Evolutionary conservation across 306 rosid genomes (phyloP).

Genomic region (Spatholobus suberectus): DNA sequence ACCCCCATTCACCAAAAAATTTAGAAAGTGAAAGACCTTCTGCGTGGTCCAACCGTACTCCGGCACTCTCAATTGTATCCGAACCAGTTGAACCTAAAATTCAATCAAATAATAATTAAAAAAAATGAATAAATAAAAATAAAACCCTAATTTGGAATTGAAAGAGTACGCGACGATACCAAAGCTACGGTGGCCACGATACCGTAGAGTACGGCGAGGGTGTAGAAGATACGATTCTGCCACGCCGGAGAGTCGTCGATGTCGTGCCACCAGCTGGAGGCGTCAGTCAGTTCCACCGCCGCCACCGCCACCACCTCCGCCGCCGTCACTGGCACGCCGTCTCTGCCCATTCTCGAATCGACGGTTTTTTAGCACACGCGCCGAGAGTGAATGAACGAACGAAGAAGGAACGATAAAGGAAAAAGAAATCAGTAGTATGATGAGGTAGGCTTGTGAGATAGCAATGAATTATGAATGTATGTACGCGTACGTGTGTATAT

Average conservation of each 20-base stretch:
- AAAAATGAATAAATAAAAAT: background rate
- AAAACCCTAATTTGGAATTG: constrained; percentile 38
- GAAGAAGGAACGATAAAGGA: background rate
- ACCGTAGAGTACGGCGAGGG: constrained; percentile 77
- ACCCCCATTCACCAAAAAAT: constrained; percentile 95
- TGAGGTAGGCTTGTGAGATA: background rate
- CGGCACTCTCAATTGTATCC: constrained; percentile 97
- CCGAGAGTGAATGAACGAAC: background rate
- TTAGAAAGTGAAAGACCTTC: constrained; percentile 98
- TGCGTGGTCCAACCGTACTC: constrained; percentile 99
- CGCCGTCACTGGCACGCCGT: constrained; percentile 41
- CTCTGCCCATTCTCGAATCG: constrained; percentile 45
- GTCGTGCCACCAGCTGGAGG: constrained; percentile 79
- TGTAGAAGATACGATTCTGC: constrained; percentile 80
- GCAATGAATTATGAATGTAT: background rate
- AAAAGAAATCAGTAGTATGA: background rate
- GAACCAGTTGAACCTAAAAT: constrained; percentile 79
- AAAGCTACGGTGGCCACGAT: constrained; percentile 79
- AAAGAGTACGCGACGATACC: constrained; percentile 44
- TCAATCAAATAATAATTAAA: background rate
- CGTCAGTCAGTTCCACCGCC: constrained; percentile 57
- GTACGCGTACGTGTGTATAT: too few relatives aligned
- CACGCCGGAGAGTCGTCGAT: constrained; percentile 67
- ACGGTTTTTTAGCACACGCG: constrained; percentile 16
- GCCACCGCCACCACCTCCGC: constrained; percentile 52